A percentile compares a stretch with the other conserved stretches of the same genome.
Evolutionary conservation across 2,329 filamentous ascomycete genomes (phyloP).

Genomic region (Cercospora brassicicola): DNA sequence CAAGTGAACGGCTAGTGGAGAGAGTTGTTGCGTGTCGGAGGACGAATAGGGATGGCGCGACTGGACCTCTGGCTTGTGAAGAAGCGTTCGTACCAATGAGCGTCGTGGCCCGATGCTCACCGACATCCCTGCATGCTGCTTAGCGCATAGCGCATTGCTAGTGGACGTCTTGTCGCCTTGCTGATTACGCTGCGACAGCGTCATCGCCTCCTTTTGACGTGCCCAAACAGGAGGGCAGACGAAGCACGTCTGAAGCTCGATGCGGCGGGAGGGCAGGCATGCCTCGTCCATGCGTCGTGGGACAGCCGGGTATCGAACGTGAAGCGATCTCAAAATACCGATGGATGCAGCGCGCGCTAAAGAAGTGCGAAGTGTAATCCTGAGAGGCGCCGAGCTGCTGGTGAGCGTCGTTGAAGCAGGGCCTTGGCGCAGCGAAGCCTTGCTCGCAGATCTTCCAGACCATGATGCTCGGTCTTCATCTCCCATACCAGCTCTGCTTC

Average conservation of each 20-base stretch:
- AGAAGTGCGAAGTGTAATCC: background rate
- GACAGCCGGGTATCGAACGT: background rate
- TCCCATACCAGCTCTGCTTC: background rate
- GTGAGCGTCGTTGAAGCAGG: background rate
- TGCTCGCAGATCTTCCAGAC: slow-evolving; percentile 3
- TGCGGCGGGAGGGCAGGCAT: background rate
- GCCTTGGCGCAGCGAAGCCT: background rate
- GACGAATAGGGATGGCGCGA: background rate
- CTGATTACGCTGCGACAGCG: background rate
- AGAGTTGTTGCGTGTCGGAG: background rate
- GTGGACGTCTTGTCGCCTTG: background rate
- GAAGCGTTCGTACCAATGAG: slow-evolving; percentile 10
- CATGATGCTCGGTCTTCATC: slow-evolving; percentile 2
- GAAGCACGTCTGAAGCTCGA: slow-evolving; percentile 4
- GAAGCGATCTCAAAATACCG: background rate
- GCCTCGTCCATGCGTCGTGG: background rate
- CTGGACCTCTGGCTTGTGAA: slow-evolving; percentile 1
- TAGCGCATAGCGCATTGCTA: slow-evolving; percentile 1
- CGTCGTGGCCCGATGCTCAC: background rate
- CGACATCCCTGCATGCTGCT: slow-evolving; percentile 1
- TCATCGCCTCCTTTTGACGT: background rate
- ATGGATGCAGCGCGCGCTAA: background rate
- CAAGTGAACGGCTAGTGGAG: background rate
- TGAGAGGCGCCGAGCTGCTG: slow-evolving; percentile 1
- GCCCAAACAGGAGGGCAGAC: background rate